These are phyloP conservation scores for Plasmopara viticola DNA, from an alignment of 352 stramenopile genomes.

Conservation along the genomic window DNA sequence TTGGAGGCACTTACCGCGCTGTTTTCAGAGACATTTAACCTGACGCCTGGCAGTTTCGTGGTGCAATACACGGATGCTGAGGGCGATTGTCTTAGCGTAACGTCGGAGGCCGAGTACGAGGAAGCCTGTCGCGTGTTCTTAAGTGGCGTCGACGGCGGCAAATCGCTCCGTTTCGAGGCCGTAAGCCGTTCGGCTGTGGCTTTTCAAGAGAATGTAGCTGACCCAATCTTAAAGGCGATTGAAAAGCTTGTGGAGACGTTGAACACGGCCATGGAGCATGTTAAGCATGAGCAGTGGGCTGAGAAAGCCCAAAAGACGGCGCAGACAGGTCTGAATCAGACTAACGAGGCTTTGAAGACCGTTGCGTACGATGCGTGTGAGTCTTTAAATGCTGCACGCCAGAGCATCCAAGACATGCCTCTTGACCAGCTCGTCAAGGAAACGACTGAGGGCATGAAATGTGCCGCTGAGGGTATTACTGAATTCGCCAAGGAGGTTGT, in stretches of 20 bases:
- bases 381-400: slow-evolving; percentile 39
- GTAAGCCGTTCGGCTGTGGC: slow-evolving; percentile 50
- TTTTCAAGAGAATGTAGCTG: slow-evolving; percentile 77
- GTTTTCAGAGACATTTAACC: slow-evolving; percentile 55
- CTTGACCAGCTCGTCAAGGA: slow-evolving; percentile 81
- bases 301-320: slow-evolving; percentile 45
- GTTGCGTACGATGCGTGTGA: slow-evolving; percentile 52
- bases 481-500: slow-evolving; percentile 75
- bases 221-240: slow-evolving; percentile 74
- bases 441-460: slow-evolving; percentile 74
- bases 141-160: slow-evolving; percentile 23
- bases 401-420: slow-evolving; percentile 72
- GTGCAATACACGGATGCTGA: slow-evolving; percentile 82
- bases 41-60: slow-evolving; percentile 42
- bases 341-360: slow-evolving; percentile 56
- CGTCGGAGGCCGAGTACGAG: slow-evolving; percentile 57
- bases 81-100: slow-evolving; percentile 65
- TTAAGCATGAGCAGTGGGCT: slow-evolving; percentile 75
- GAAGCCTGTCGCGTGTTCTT: slow-evolving; percentile 58
- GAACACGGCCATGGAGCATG: slow-evolving; percentile 72
- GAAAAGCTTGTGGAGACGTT: slow-evolving; percentile 79
- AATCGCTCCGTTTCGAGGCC: slow-evolving; percentile 62
- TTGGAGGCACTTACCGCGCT: slow-evolving; percentile 44
- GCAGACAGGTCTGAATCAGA: slow-evolving; percentile 47
- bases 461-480: slow-evolving; percentile 58